Conservation (phyloP, 768 basidiomycete genomes). For the Termitomyces titanicus region DNA sequence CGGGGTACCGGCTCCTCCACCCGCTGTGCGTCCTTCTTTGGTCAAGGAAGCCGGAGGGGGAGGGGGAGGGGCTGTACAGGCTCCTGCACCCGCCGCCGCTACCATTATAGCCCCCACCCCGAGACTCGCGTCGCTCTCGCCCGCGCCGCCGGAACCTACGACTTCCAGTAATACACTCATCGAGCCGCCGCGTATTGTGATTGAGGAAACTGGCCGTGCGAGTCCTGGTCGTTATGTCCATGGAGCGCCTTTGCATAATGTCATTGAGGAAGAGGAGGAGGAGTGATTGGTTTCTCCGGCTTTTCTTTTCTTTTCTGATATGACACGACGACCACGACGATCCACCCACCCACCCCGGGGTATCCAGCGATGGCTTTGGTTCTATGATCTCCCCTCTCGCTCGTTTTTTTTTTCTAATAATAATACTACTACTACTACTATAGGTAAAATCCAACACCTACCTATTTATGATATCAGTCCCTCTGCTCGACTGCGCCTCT, state of each 20-base stretch:
- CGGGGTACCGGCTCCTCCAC: constrained; percentile 18
- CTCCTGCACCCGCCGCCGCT: no score
- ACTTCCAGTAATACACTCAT: no score
- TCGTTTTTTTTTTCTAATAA: not conserved
- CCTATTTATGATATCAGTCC: no score
- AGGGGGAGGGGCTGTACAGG: no score
- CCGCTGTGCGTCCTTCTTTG: constrained; percentile 31
- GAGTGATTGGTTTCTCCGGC: constrained; percentile 8
- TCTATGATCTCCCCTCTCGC: not conserved
- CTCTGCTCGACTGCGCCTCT: constrained; percentile 13
- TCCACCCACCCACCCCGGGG: not conserved
- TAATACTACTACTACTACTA: not conserved
- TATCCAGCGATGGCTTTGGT: not conserved
- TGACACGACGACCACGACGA: no score
- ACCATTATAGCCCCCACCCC: constrained; percentile 24
- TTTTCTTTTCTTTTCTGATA: no score
- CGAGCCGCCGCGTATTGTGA: constrained; percentile 29
- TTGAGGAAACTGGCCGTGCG: constrained; percentile 49
- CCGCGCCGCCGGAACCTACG: no score
- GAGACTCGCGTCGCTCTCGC: constrained; percentile 20
- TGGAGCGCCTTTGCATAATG: constrained; percentile 84
- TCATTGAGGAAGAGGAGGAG: constrained; percentile 76
- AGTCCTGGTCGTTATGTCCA: constrained; percentile 77
- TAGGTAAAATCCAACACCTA: not conserved
- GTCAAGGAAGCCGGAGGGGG: constrained; percentile 16